These are phyloP conservation scores for Sorghum bicolor DNA, from an alignment of 176 grass and related monocot species.

Conservation along the genomic window Sorghum_bicolor_NCBIv3 NC_012879.2:61071001-61071500, in stretches of 20 bases:
- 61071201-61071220: conserved; percentile 13
- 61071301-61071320: conserved; percentile 25
- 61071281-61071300: conserved; percentile 14
- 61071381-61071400: conserved; percentile 17
- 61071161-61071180: conserved; percentile 26
- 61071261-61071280: conserved; percentile 5
- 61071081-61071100: conserved; percentile 36
- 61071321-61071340: neutral
- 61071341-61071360: neutral
- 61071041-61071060: conserved; percentile 30
- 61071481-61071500: conserved; percentile 22
- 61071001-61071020: conserved; percentile 28
- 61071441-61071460: conserved; percentile 4
- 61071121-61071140: conserved; percentile 34
- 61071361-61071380: neutral
- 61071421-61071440: conserved; percentile 26
- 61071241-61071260: conserved; percentile 7
- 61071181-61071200: conserved; percentile 24
- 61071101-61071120: conserved; percentile 40
- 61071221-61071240: conserved; percentile 21
- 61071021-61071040: conserved; percentile 52
- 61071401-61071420: neutral
- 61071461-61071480: conserved; percentile 28
- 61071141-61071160: conserved; percentile 24
- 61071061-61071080: conserved; percentile 23